Conservation (phyloP, 805 yeast genomes). For the Ogataea trehalophila region DNA sequence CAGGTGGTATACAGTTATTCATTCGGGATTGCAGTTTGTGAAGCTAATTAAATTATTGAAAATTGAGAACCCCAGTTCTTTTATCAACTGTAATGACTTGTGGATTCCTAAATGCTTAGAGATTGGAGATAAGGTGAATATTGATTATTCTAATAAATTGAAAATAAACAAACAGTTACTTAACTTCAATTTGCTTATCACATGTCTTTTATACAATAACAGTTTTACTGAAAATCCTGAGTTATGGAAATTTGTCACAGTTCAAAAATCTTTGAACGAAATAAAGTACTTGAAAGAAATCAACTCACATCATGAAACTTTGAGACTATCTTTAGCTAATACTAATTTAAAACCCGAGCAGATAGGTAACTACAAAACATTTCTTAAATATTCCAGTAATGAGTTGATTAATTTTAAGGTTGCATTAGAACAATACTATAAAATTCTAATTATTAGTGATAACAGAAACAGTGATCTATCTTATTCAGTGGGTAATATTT, state of each 20-base stretch:
- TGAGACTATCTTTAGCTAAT: background rate
- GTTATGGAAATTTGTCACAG: slow-evolving; percentile 39
- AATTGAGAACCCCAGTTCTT: slow-evolving; percentile 33
- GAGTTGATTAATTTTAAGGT: slow-evolving; percentile 35
- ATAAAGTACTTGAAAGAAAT: slow-evolving; percentile 11
- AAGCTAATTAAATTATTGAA: slow-evolving; percentile 32
- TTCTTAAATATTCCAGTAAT: slow-evolving; percentile 40
- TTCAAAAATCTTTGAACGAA: slow-evolving; percentile 25
- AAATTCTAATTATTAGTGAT: slow-evolving; percentile 9
- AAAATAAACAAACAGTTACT: slow-evolving; percentile 44
- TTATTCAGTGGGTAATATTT: slow-evolving; percentile 6
- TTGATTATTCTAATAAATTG: slow-evolving; percentile 35
- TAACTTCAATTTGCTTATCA: slow-evolving; percentile 44
- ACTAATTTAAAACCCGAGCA: slow-evolving; percentile 31
- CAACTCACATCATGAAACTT: background rate
- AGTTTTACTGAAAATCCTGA: slow-evolving; percentile 32
- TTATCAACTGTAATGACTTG: slow-evolving; percentile 16
- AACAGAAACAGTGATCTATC: slow-evolving; percentile 32
- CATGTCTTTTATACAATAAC: slow-evolving; percentile 36
- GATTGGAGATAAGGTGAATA: slow-evolving; percentile 18
- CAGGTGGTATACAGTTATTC: slow-evolving; percentile 18
- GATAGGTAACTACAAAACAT: slow-evolving; percentile 41
- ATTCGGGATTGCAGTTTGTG: slow-evolving; percentile 28
- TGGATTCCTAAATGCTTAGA: slow-evolving; percentile 23
- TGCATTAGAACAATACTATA: slow-evolving; percentile 33